Base-by-base conservation (phyloP, 306 rosid species). In the Rosa rugosa region DNA sequence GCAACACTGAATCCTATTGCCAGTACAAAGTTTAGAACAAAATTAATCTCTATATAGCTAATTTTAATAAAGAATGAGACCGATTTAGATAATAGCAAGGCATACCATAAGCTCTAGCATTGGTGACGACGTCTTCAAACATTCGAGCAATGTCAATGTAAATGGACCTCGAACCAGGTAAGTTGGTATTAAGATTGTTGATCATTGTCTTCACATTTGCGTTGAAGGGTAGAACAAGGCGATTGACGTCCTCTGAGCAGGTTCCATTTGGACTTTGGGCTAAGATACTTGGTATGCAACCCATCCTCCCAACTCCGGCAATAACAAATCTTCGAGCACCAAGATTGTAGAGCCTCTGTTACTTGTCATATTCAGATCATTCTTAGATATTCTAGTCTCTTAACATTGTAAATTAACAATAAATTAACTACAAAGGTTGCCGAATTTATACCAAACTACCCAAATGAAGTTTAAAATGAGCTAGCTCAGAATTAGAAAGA, bases 281-380 rank as follows among this genome's bases (percentile, higher is more conserved):
- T 76, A 92, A 78, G 59, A 91, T 92, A 87, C 94, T 92, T 14
- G 98, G 98, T 81, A 90, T 95, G 75, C 99, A 95, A 17, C 99
- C 99, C 97, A 92, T 77, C 56, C 75, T 75, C 66, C 99, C 96
- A 4, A 91, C 66, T 53, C 99, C 99, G 0, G 94, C 81, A 8
- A 91, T 53, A 66, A 83, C 97, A 80, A 95, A 81, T 81, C 89
- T 92, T 86, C 99, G 81, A 10, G 91, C 99, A 73, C 97, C 99
- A 65, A 95, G 96, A 85, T 88, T 88, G 83, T 92, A 95, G 23
- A 95, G 91, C 75, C 89, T 88, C 97, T 92, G 83, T 42, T 38
- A 44, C 8, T 23, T 46, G 41, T 50, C 76, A 80, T 62, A 40
- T n/a, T 38, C n/a, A 65, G 20, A 17, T 47, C 11, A 14, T 18